Conservation (phyloP, 1,284 basidiomycete species). For the Neotropicomus parvogracilis region DNA sequence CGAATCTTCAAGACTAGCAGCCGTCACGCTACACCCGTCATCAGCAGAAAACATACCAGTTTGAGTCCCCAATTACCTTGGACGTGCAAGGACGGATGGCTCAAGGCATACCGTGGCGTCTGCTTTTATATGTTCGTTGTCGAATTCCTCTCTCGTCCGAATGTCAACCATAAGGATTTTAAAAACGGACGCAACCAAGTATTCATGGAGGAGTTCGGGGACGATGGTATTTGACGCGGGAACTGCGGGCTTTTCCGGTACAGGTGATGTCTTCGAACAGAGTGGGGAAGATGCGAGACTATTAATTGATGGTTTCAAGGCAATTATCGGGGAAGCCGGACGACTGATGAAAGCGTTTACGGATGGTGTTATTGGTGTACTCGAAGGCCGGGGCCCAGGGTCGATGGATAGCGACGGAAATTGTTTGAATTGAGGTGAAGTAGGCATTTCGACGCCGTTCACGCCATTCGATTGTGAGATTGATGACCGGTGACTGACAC, state of each 20-base stretch:
- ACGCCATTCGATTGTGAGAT: conserved; percentile 14
- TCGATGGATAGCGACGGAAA: conserved; percentile 55
- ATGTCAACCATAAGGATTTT: conserved; percentile 83
- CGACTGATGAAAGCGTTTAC: conserved; percentile 56
- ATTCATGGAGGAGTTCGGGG: conserved; percentile 60
- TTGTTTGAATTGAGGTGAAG: conserved; percentile 31
- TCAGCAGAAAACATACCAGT: conserved; percentile 14
- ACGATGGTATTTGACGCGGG: conserved; percentile 55
- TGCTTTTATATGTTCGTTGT: conserved; percentile 66
- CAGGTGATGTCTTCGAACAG: conserved; percentile 18
- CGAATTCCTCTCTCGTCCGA: conserved; percentile 73
- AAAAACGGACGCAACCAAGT: conserved; percentile 50
- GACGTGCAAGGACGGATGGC: conserved; percentile 68
- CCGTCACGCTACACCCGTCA: conserved; percentile 52
- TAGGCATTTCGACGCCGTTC: conserved; percentile 10
- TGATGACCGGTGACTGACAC: conserved; percentile 22
- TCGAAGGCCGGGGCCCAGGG: conserved; percentile 56
- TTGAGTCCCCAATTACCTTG: conserved; percentile 45
- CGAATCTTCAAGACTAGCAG: conserved; percentile 71
- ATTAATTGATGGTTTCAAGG: conserved; percentile 24
- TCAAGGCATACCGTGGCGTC: conserved; percentile 83
- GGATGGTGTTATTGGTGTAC: conserved; percentile 64
- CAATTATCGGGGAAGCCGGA: conserved; percentile 47
- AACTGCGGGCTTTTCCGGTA: conserved; percentile 40
- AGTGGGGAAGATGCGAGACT: conserved; percentile 21